A percentile compares a stretch with the other conserved stretches of the same genome.
phyloP scores from a whole-genome alignment of 2,329 filamentous ascomycete species.

The Plectosphaerella sp. region DNA sequence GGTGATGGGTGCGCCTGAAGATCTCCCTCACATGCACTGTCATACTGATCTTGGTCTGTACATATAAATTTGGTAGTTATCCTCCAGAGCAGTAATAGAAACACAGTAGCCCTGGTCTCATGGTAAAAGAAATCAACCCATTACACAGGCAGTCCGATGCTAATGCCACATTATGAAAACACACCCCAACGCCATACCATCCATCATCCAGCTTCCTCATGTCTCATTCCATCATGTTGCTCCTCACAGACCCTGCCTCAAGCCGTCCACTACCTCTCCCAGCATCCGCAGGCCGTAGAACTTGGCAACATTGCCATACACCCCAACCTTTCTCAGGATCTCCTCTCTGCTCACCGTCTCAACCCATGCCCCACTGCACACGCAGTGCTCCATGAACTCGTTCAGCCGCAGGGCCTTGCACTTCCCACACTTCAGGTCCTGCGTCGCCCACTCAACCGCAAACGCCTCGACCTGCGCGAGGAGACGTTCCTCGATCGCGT shows the following conservation, averaged over 20 bases:
- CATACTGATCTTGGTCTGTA: too few relatives aligned
- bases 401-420: slow-evolving; percentile 75
- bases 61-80: neutral
- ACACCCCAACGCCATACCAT: neutral
- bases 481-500: slow-evolving; percentile 78
- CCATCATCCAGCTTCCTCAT: neutral
- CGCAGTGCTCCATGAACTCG: slow-evolving; percentile 96
- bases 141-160: too few relatives aligned
- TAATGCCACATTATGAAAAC: neutral
- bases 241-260: slow-evolving; percentile 41
- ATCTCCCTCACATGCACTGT: too few relatives aligned
- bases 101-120: neutral
- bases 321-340: slow-evolving; percentile 58
- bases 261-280: slow-evolving; percentile 64
- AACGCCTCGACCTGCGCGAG: slow-evolving; percentile 71
- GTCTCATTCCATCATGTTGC: neutral
- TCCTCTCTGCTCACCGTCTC: slow-evolving; percentile 65
- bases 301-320: slow-evolving; percentile 70
- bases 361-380: slow-evolving; percentile 83
- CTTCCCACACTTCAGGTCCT: slow-evolving; percentile 77
- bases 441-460: slow-evolving; percentile 76
- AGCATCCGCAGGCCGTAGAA: slow-evolving; percentile 83
- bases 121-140: too few relatives aligned
- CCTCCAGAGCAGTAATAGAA: neutral
- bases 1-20: too few relatives aligned